Base-by-base conservation (phyloP, 2,329 filamentous ascomycete genomes). In the Chalara sp. region DNA sequence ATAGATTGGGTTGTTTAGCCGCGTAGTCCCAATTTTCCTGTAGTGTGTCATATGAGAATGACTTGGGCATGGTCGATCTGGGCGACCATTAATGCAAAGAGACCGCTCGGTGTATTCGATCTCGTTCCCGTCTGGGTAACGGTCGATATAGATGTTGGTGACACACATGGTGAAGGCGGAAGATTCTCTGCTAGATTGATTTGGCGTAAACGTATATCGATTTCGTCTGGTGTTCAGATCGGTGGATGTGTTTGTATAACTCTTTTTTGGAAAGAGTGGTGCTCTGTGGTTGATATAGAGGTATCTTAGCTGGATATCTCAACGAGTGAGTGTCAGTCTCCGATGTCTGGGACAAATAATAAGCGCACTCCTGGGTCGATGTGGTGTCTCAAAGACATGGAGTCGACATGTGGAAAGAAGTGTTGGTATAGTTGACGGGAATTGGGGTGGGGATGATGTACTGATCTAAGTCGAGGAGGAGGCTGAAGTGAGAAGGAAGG, bases 121-220 rank as follows among this genome's bases (percentile, higher is more conserved):
- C 46, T 63, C 61, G 46, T 65, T 68, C 51, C 73, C 73, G 62
- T 78, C 72, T 4, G 74, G 69, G 67, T 72, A 71, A 59, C 72
- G 60, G 61, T 74, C 72, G 33, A 71, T 67, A 67, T 70, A 75
- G 47, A 73, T 56, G 58, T 75, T 68, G 53, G 70, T 73, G 55
- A 70, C 70, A 65, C 76, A 79, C 76, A 79, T 79, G 46, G 67
- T 71, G 69, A 61, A 59, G 57, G 63, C 61, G 53, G 56, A 53
- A 54, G 58, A 44, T 61, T 54, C 45, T 53, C 32, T 47, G 48
- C 49, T 39, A 45, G 47, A 7, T 59, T 44, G 54, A 44, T 51
- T 52, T 52, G 35, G 41, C 44, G 37, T 52, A 44, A 42, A 49
- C 21, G 39, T 49, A 47, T 29, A 47, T 37, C 46, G 39, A 50